Evolutionary conservation across 768 basidiomycete genomes (phyloP).

Genomic region (Sistotremastrum suecicum): DNA sequence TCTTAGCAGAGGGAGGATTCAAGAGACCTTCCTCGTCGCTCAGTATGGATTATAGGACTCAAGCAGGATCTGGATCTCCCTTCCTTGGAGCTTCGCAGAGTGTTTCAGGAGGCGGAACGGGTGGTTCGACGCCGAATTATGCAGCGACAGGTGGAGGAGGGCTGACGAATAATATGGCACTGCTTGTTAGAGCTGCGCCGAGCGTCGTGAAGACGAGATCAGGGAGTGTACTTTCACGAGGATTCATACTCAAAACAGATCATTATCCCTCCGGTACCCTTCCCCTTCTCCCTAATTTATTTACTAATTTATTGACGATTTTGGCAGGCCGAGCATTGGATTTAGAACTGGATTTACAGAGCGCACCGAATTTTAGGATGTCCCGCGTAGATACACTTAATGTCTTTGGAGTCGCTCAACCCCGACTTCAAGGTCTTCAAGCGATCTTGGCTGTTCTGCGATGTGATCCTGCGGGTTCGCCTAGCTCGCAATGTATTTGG

Average conservation of each 20-base stretch:
- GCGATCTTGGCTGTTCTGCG: conserved; percentile 79
- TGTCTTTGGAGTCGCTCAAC: conserved; percentile 93
- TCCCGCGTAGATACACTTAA: conserved; percentile 69
- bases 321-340: conserved; percentile 69
- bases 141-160: too few species aligned
- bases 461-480: conserved; percentile 47
- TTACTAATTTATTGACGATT: conserved; percentile 2
- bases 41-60: too few species aligned
- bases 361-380: conserved; percentile 90
- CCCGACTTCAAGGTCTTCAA: conserved; percentile 79
- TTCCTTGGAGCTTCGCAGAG: too few species aligned
- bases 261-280: conserved; percentile 59
- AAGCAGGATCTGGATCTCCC: too few species aligned
- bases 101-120: too few species aligned
- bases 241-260: conserved; percentile 93
- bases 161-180: not conserved
- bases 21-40: too few species aligned
- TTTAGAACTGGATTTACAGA: conserved; percentile 81
- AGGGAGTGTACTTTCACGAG: conserved; percentile 74
- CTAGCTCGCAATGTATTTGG: conserved; percentile 77
- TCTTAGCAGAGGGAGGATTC: too few species aligned
- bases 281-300: not conserved
- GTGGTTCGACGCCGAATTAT: too few species aligned
- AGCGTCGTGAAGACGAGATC: conserved; percentile 71
- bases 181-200: conserved; percentile 26